Evolutionary conservation across 2,329 filamentous ascomycete species (phyloP).

Genomic region (Fusarium fujikuroi): DNA sequence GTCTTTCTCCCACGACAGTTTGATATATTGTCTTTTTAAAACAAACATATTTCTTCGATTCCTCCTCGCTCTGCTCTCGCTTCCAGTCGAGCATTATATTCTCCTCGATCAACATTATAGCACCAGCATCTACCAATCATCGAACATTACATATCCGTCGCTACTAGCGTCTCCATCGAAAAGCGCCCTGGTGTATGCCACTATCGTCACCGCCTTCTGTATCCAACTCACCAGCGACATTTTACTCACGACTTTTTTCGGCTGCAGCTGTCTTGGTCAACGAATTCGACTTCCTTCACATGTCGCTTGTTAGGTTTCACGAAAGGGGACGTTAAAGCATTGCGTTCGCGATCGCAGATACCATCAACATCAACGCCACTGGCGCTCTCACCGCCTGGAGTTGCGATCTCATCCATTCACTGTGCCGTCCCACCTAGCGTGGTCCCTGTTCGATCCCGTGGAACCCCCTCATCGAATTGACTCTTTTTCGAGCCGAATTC

Average conservation of each 20-base stretch:
- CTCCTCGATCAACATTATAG: conserved; percentile 5
- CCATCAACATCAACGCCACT: conserved; percentile 18
- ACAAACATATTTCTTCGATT: conserved; percentile 28
- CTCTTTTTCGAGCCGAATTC: conserved; percentile 37
- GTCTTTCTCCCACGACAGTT: conserved; percentile 38
- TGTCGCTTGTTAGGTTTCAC: conserved; percentile 38
- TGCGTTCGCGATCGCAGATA: conserved; percentile 34
- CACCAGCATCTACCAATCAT: conserved; percentile 7
- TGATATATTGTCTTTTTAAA: conserved; percentile 35
- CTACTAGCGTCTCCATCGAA: conserved; percentile 32
- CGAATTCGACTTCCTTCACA: conserved; percentile 28
- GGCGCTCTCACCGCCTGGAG: conserved; percentile 34
- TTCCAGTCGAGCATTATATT: conserved; percentile 26
- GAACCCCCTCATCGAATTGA: conserved; percentile 36
- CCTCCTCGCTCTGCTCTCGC: conserved; percentile 21
- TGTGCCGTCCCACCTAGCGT: conserved; percentile 45
- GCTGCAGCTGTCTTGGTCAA: conserved; percentile 19
- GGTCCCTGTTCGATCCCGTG: conserved; percentile 42
- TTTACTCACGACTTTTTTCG: conserved; percentile 27
- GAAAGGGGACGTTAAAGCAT: conserved; percentile 42
- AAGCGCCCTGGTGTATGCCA: conserved; percentile 42
- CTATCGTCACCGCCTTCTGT: conserved; percentile 42
- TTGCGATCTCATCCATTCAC: conserved; percentile 38
- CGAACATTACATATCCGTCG: conserved; percentile 5
- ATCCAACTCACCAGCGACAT: conserved; percentile 31